These are phyloP conservation scores for Tolypocladium pustulatum DNA, from an alignment of 2,329 filamentous ascomycete genomes.

Conservation along the genomic window DNA sequence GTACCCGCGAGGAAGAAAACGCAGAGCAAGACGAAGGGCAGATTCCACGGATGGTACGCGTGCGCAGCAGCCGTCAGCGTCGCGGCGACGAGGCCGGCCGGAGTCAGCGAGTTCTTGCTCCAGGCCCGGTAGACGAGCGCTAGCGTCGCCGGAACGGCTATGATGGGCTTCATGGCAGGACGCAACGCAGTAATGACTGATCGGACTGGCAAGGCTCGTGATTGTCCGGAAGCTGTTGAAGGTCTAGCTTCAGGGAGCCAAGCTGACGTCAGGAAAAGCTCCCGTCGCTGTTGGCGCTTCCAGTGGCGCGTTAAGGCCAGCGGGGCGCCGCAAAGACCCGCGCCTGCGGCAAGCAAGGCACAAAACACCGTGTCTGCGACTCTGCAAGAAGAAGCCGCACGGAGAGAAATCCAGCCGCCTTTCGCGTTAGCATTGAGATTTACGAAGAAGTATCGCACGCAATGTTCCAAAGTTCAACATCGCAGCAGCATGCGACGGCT, in stretches of 20 bases:
- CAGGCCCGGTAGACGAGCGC: slow-evolving; percentile 57
- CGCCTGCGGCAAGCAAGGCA: not conserved
- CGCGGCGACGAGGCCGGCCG: slow-evolving; percentile 62
- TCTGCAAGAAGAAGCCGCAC: not conserved
- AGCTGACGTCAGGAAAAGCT: not conserved
- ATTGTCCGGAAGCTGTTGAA: not conserved
- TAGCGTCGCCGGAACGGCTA: slow-evolving; percentile 47
- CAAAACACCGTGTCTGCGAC: not conserved
- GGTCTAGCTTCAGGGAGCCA: not conserved
- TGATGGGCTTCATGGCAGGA: slow-evolving; percentile 43
- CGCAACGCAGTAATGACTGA: not conserved
- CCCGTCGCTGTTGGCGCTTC: not conserved
- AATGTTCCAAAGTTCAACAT: not conserved
- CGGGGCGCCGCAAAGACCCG: not conserved
- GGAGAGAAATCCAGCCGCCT: not conserved
- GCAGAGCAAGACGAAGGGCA: slow-evolving; percentile 75
- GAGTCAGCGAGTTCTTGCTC: slow-evolving; percentile 68
- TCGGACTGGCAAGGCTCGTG: not conserved
- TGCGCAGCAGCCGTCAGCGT: slow-evolving; percentile 66
- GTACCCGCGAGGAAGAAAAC: slow-evolving; percentile 85
- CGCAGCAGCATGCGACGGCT: not conserved
- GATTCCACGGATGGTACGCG: slow-evolving; percentile 83
- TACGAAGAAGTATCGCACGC: not conserved
- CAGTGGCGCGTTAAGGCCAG: not conserved
- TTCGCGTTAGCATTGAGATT: not conserved